Evolutionary conservation across 306 rosid species (phyloP), one percentile per base, ranked within the genome.

Genomic region (Castanea sativa): DNA sequence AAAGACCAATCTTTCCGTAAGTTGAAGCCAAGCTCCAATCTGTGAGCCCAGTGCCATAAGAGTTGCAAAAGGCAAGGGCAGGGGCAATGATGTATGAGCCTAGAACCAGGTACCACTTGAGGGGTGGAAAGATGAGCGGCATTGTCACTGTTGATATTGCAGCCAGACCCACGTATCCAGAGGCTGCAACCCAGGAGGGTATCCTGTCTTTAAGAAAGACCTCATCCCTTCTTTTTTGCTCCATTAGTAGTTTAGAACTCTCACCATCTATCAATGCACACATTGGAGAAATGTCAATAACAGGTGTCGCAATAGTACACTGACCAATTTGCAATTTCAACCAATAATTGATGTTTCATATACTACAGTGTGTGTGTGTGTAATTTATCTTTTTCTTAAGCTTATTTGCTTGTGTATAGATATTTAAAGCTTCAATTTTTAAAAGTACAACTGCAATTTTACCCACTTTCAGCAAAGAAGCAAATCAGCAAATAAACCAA

Each of bases 51-150:
- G 89, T 74, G 64, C 98, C 99, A 0, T 91, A 96, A 6, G 99
- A 96, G 88, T 96, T 96, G 86, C 98, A 96, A 65, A 96, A 93
- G 76, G 98, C 99, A 65, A 96, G 91, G 83, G 89, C 93, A 2
- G 99, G 98, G 77, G 97, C 99, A 64, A 96, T 82, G 70, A 93
- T 77, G 83, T 96, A 96, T 9, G 94, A 87, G 81, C 96, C 74
- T 11, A 93, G 90, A 86, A 93, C 91, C 83, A 96, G 80, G 78
- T 93, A 93, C 99, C 98, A 96, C 84, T 93, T 93, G 65, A 96
- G 89, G 75, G 98, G 96, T 21, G 98, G 99, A 76, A 96, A 96
- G 73, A 96, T 88, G 1, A 84, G 25, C 21, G 99, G 99, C 81
- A 96, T 91, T 29, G 90, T 89, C 63, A 80, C 93, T 8, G 79